Base-by-base conservation (phyloP, 495 filamentous ascomycete species). In the Rostrohypoxylon terebratum region DNA sequence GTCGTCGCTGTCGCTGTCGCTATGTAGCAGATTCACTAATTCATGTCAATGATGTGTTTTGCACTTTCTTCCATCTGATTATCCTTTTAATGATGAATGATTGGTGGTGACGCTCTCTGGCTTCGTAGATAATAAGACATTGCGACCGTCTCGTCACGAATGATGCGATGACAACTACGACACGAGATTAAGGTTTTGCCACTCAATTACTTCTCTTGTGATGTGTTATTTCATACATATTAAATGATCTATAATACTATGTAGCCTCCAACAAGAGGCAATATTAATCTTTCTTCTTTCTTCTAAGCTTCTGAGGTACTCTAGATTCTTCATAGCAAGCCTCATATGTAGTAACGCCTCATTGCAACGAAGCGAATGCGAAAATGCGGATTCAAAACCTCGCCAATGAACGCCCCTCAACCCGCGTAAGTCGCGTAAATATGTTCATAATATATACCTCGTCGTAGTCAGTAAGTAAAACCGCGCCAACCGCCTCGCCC, bases 401-500 rank as follows among this genome's bases (percentile, higher is more conserved):
- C 50, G 7, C 64, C 34, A 60, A 18, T n/a, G 14, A n/a, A 68
- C 65, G 65, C 65, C 65, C 16, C 16, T 7, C 20, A 21, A 36
- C 20, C 3, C 57, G 34, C 11, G 16, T 67, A 28, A 3, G 28
- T 28, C 57, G 34, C 11, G 16, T 67, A 28, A 3, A 5, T 28
- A 21, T 47, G 44, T n/a, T 45, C 55, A 59, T 67, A 40, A 50
- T 65, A 65, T 65, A 50, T 66, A 36, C 38, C 36, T 59, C 16
- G 20, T 18, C 31, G 16, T 28, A 18, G 34, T 0, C 8, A 20
- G 9, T 23, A 42, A 55, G 14, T 8, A 13, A 54, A 58, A 25
- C 42, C 44, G 42, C 40, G 54, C 64, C 7, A 31, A 51, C 4
- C 44, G 21, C 54, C 21, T 25, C 50, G 38, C 16, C 16, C 47